Conservation (phyloP, 2,329 filamentous ascomycete genomes). For the Exophiala mesophila region DNA sequence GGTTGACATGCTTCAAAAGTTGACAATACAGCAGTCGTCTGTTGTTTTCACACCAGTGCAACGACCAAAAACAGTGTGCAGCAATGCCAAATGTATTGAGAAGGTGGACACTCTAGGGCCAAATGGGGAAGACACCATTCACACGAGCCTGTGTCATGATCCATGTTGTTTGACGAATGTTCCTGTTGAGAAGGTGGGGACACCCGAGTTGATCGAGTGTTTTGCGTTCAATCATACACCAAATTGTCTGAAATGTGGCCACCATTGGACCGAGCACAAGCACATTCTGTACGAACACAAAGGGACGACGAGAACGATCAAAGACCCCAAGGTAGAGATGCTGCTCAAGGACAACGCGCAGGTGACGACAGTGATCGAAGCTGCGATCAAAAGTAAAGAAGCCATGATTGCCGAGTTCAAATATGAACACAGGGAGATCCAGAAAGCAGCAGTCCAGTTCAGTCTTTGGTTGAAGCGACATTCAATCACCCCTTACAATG, state of each 20-base stretch:
- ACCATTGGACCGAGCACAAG: constrained; percentile 36
- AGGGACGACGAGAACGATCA: constrained; percentile 25
- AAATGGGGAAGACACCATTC: constrained; percentile 25
- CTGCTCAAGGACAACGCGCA: constrained; percentile 26
- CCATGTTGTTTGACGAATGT: constrained; percentile 30
- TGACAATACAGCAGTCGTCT: constrained; percentile 28
- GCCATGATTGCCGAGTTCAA: constrained; percentile 29
- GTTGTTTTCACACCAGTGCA: constrained; percentile 25
- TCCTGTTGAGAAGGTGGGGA: constrained; percentile 26
- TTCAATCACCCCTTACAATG: constrained; percentile 39
- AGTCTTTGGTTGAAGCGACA: constrained; percentile 37
- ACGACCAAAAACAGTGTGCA: constrained; percentile 33
- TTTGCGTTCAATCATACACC: constrained; percentile 25
- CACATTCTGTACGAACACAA: constrained; percentile 33
- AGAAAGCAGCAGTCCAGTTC: constrained; percentile 35
- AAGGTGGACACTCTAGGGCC: constrained; percentile 26
- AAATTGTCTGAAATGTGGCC: constrained; percentile 29
- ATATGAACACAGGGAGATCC: constrained; percentile 32
- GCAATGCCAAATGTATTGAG: constrained; percentile 28
- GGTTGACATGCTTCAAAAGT: constrained; percentile 27
- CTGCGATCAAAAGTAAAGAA: constrained; percentile 27
- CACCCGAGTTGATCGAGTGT: constrained; percentile 29
- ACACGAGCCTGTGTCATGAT: constrained; percentile 32
- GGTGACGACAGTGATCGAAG: constrained; percentile 26
- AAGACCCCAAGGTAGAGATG: constrained; percentile 27